Percentiles rank a stretch among this genome's conserved stretches.
phyloP scores from a whole-genome alignment of 2,329 filamentous ascomycete species.

The Triangularia verruculosa region DNA sequence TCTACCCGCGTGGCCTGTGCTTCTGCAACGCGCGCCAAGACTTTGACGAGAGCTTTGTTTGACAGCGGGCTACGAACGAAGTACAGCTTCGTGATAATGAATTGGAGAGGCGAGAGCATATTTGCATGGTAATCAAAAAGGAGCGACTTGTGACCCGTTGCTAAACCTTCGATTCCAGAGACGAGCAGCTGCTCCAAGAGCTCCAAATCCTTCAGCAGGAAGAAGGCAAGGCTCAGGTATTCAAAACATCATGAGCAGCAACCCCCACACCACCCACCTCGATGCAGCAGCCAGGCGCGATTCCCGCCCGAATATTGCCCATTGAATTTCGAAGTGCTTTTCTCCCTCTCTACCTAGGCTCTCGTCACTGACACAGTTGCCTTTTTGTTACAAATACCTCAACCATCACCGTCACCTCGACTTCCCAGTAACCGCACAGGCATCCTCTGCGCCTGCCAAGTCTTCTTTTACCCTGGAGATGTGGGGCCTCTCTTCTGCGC shows the following conservation, averaged over 20 bases:
- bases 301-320: background rate
- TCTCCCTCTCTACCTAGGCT: background rate
- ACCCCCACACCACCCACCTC: background rate
- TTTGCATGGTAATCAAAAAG: background rate
- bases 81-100: too few relatives aligned
- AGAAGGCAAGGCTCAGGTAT: background rate
- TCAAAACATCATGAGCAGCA: background rate
- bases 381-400: background rate
- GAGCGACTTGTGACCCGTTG: background rate
- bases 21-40: background rate
- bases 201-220: background rate
- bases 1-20: background rate
- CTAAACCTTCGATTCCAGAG: too few relatives aligned
- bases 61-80: too few relatives aligned
- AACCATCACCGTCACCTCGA: background rate
- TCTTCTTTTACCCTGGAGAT: background rate
- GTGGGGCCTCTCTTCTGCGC: background rate
- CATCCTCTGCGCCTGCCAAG: background rate
- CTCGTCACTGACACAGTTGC: too few relatives aligned
- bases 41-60: background rate
- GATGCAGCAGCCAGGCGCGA: background rate
- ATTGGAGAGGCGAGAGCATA: background rate
- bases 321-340: background rate
- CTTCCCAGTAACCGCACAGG: background rate
- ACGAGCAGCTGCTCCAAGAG: too few relatives aligned